A percentile compares a stretch with the other conserved stretches of the same genome.
Evolutionary conservation across 169 alveolate genomes (phyloP).

Genomic region (Miamiensis avidus): DNA sequence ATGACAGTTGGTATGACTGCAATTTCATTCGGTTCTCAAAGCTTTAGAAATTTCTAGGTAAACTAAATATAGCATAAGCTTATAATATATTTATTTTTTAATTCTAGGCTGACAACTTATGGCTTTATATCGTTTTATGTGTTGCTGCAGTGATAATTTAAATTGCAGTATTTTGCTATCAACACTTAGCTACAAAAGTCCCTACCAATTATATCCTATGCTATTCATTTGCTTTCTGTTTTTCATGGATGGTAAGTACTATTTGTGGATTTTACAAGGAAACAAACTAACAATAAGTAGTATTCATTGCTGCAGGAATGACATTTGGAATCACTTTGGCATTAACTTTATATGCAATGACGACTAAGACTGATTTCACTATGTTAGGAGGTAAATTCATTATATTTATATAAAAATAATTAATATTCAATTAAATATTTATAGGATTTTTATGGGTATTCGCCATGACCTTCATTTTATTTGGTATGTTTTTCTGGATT

Average conservation of each 20-base stretch:
- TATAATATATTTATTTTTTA: too few relatives aligned
- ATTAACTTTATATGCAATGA: constrained; percentile 59
- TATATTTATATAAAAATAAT: too few relatives aligned
- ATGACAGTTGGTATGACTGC: constrained; percentile 16
- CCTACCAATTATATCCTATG: constrained; percentile 78
- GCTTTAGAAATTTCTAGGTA: background rate
- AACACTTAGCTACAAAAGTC: constrained; percentile 63
- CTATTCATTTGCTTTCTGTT: constrained; percentile 66
- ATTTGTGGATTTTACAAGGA: constrained; percentile 39
- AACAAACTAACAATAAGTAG: constrained; percentile 29
- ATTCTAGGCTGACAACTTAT: background rate
- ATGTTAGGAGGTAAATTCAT: constrained; percentile 3
- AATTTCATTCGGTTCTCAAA: background rate
- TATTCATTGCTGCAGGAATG: constrained; percentile 47
- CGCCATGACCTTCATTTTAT: background rate
- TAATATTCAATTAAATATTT: too few relatives aligned
- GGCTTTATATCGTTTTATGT: constrained; percentile 39
- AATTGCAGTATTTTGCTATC: constrained; percentile 57
- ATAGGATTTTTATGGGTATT: background rate
- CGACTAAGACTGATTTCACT: constrained; percentile 58
- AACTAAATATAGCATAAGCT: background rate
- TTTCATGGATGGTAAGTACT: constrained; percentile 58
- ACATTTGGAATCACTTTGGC: constrained; percentile 65
- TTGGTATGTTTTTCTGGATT: background rate
- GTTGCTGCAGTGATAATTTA: constrained; percentile 23